Conservation (phyloP, 768 basidiomycete species). For the Boletellus emodensis region DNA sequence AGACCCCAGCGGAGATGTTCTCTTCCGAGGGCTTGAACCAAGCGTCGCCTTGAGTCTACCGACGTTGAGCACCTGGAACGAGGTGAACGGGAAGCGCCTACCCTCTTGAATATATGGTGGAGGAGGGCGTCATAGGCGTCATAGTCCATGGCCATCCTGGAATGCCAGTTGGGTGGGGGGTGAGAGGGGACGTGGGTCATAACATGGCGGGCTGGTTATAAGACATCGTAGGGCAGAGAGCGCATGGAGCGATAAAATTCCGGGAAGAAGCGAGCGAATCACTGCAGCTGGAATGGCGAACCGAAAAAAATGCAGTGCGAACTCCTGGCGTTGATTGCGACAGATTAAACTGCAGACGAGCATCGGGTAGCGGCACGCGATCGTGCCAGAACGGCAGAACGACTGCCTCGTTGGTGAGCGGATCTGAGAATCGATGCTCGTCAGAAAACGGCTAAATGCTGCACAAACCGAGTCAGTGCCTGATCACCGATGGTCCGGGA, state of each 20-base stretch:
- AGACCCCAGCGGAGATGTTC: conserved; percentile 76
- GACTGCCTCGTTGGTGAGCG: conserved; percentile 3
- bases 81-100: conserved; percentile 28
- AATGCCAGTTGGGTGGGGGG: background rate
- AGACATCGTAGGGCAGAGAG: conserved; percentile 11
- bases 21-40: conserved; percentile 87
- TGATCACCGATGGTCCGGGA: conserved; percentile 21
- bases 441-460: conserved; percentile 4
- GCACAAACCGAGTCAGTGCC: conserved; percentile 12
- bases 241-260: background rate
- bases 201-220: conserved; percentile 10
- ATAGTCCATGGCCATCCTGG: conserved; percentile 43
- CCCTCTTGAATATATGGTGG: conserved; percentile 76
- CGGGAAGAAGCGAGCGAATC: background rate
- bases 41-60: conserved; percentile 73
- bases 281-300: conserved; percentile 1
- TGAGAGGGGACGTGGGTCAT: background rate
- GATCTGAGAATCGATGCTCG: conserved; percentile 18
- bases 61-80: background rate
- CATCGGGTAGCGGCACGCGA: no score
- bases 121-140: conserved; percentile 77
- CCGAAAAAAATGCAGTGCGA: conserved; percentile 2
- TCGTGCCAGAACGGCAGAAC: background rate
- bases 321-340: conserved; percentile 22
- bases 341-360: background rate